phyloP scores from a whole-genome alignment of 2,329 filamentous ascomycete species.

The Aplosporella prunicola region DNA sequence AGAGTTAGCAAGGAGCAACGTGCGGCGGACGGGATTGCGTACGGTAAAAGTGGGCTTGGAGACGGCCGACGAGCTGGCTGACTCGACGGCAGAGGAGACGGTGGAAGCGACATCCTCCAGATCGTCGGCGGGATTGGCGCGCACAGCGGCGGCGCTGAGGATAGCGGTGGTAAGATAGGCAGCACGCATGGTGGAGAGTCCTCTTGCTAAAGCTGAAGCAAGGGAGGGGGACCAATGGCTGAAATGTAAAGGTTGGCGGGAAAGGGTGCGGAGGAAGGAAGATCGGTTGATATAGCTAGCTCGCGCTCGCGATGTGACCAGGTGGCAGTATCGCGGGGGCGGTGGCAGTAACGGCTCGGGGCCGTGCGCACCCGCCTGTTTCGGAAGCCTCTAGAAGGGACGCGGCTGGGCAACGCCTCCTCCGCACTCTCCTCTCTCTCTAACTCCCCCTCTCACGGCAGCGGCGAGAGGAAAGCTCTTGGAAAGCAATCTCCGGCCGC shows the following conservation, averaged over 20 bases:
- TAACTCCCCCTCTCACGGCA: too few relatives aligned
- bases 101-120: conserved; percentile 42
- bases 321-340: neutral
- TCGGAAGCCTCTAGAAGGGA: neutral
- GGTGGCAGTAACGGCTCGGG: conserved; percentile 7
- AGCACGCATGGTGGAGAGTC: conserved; percentile 66
- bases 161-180: conserved; percentile 62
- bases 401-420: too few relatives aligned
- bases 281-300: conserved; percentile 9
- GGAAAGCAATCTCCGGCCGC: too few relatives aligned
- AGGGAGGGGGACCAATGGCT: conserved; percentile 8
- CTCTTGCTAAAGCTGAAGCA: conserved; percentile 8
- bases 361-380: too few relatives aligned
- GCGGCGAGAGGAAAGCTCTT: too few relatives aligned
- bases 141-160: conserved; percentile 63
- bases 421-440: too few relatives aligned
- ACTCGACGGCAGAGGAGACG: conserved; percentile 37
- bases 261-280: conserved; percentile 6
- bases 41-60: conserved; percentile 81
- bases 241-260: conserved; percentile 4
- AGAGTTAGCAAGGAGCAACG: conserved; percentile 14
- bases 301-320: conserved; percentile 3
- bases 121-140: conserved; percentile 60
- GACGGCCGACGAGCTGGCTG: conserved; percentile 49
- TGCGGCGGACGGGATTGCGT: conserved; percentile 35